Conservation (phyloP, 1,139 yeast genomes). For the Candida labiduridarum region DNA sequence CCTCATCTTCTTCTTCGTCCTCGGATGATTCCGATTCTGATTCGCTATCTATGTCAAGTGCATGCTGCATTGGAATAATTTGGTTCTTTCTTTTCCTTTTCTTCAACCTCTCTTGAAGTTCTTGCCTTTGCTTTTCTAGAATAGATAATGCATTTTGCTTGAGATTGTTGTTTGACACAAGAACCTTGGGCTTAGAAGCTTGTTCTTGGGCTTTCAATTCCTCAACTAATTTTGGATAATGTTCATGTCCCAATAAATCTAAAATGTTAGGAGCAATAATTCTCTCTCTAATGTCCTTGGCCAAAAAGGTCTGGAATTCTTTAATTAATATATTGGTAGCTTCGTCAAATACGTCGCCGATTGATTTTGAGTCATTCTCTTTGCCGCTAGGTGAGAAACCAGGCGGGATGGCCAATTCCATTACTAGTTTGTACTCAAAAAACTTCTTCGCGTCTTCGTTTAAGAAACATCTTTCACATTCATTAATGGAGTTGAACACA, state of each 20-base stretch:
- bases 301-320: constrained; percentile 64
- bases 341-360: constrained; percentile 48
- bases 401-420: constrained; percentile 57
- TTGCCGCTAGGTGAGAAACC: constrained; percentile 19
- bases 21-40: constrained; percentile 23
- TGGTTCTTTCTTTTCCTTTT: constrained; percentile 27
- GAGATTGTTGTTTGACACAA: constrained; percentile 18
- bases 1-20: constrained; percentile 28
- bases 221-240: constrained; percentile 56
- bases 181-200: constrained; percentile 22
- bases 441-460: constrained; percentile 65
- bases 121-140: constrained; percentile 28
- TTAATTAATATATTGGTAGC: constrained; percentile 60
- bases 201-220: constrained; percentile 44
- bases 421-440: constrained; percentile 50
- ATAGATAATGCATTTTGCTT: constrained; percentile 32
- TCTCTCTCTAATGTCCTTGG: constrained; percentile 76
- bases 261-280: constrained; percentile 72
- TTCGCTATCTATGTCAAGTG: constrained; percentile 56
- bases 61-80: constrained; percentile 71
- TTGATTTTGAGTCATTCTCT: constrained; percentile 17
- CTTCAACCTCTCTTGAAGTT: constrained; percentile 25
- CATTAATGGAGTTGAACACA: constrained; percentile 63
- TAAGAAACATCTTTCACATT: constrained; percentile 67
- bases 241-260: constrained; percentile 60